Evolutionary conservation across 2,329 filamentous ascomycete species (phyloP), one percentile per base, ranked within the genome.

Genomic region (Beauveria bassiana): DNA sequence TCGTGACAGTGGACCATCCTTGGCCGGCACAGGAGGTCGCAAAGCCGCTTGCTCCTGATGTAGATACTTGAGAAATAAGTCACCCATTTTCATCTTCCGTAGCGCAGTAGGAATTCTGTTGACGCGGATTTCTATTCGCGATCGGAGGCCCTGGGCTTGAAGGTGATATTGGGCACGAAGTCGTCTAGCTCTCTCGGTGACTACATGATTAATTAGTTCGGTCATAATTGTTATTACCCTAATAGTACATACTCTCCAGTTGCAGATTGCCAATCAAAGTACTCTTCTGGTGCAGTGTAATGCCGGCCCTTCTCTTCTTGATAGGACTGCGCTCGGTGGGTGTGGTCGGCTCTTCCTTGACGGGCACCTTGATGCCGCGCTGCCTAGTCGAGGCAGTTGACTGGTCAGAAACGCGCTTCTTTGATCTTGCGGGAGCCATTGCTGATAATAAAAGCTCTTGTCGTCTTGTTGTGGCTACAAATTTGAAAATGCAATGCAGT

Each of bases 111-210:
- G 95, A 58, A 98, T 95, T 59, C 95, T 87, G 72, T 97, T 96
- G 73, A 98, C 84, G 75, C 95, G 90, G 77, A 96, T 89, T 74
- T 97, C 93, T 58, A 99, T 88, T 64, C 93, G 88, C 63, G 91
- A 87, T 64, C 89, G 85, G 45, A 98, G 82, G 65, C 90, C 90
- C 73, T 93, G 89, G 24, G 92, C 90, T 74, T 96, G 93, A 10
- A 96, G 82, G 63, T 89, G 88, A 77, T 96, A 96, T 72, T 96
- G 92, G 7, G 93, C 89, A 68, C 93, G 86, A 64, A 98, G 80
- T 73, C 93, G 92, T 68, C 93, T 86, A 64, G 91, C 90, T 72
- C 93, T 86, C 76, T 96, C 90, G 20, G 90, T 92, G 66, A 96
- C 92, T 96, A 67, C 40, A 59, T 54, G 31, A 53, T 71, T 22